Evolutionary conservation across 2,329 filamentous ascomycete species (phyloP), one percentile per base, ranked within the genome.

Genomic region (Penicillium palitans): DNA sequence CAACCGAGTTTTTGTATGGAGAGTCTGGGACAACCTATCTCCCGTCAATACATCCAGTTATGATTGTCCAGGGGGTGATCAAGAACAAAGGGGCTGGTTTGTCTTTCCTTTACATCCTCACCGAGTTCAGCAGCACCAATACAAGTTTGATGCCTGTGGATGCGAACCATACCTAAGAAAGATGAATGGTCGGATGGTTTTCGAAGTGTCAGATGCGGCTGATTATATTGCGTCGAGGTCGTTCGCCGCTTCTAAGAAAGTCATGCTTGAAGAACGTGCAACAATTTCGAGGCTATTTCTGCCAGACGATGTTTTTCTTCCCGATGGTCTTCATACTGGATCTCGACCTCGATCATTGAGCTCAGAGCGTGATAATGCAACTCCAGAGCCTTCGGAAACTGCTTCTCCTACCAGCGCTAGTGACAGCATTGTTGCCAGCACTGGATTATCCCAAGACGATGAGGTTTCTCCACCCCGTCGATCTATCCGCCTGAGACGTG

Each of bases 1-100:
- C 37, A 83, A 84, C 27, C 71, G 73, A 24, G 74, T 80, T 1
- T 69, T 79, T 21, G 65, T 83, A 6, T 84, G 82, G 81, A 77
- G 81, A 12, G 68, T 80, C 15, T 81, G 79, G 79, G 71, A 76
- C 19, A 64, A 60, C 25, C 61, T 70, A 21, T 56, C 41, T 46
- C 75, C 66, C n/a, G 68, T 68, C 29, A 66, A 67, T 29, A 53
- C 61, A 13, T 70, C 70, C 54, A 65, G 68, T 46, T 62, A 62
- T 21, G 63, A 63, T 15, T 31, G 56, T 47, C 52, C 56, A 66
- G 46, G 46, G 66, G 75, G 58, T 67, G 60, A 57, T n/a, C 55
- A 42, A 31, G 61, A 52, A 2, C 50, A 67, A 40, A 57, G 73
- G 45, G 79, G 79, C n/a, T 81, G 79, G 79, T 69, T 71, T 45